A percentile compares a stretch with the other conserved stretches of the same genome.
phyloP scores from a whole-genome alignment of 2,329 filamentous ascomycete genomes.

The Pestalotiopsis sp. region DNA sequence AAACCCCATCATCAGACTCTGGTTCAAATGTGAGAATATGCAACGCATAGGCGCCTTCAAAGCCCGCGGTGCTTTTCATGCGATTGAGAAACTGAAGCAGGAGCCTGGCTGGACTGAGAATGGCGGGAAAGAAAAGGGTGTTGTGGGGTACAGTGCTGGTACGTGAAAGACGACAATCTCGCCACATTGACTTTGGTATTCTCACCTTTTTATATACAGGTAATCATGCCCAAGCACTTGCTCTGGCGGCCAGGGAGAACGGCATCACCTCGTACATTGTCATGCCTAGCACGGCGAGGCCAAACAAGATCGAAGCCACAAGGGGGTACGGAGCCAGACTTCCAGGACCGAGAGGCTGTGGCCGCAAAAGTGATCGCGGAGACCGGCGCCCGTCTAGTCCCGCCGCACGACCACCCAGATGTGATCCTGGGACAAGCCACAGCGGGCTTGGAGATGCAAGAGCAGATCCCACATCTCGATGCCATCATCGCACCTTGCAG shows the following conservation, averaged over 20 bases:
- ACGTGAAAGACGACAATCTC: slow-evolving; percentile 20
- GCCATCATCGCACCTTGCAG: slow-evolving; percentile 82
- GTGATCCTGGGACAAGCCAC: slow-evolving; percentile 95
- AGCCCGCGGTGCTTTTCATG: slow-evolving; percentile 88
- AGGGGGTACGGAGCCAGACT: slow-evolving; percentile 77
- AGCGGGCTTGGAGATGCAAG: slow-evolving; percentile 76
- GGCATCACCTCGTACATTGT: slow-evolving; percentile 82
- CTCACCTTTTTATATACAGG: slow-evolving; percentile 48
- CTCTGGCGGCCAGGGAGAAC: slow-evolving; percentile 78
- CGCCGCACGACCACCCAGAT: slow-evolving; percentile 89
- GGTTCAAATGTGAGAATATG: slow-evolving; percentile 95
- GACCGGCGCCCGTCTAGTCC: slow-evolving; percentile 78
- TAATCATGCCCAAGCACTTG: slow-evolving; percentile 91
- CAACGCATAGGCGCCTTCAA: slow-evolving; percentile 94
- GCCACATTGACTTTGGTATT: background rate
- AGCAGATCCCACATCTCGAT: slow-evolving; percentile 67
- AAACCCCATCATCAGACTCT: slow-evolving; percentile 68
- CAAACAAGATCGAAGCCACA: slow-evolving; percentile 84
- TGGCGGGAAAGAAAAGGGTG: slow-evolving; percentile 64
- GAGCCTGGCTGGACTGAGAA: slow-evolving; percentile 63
- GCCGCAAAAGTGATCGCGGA: slow-evolving; percentile 66
- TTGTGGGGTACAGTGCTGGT: slow-evolving; percentile 90
- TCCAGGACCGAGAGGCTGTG: slow-evolving; percentile 76
- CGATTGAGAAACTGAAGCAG: slow-evolving; percentile 67
- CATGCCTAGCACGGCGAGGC: slow-evolving; percentile 82